Evolutionary conservation across 345 rosid species (phyloP), one percentile per base, ranked within the genome.

Genomic region (Eucalyptus microcorys): DNA sequence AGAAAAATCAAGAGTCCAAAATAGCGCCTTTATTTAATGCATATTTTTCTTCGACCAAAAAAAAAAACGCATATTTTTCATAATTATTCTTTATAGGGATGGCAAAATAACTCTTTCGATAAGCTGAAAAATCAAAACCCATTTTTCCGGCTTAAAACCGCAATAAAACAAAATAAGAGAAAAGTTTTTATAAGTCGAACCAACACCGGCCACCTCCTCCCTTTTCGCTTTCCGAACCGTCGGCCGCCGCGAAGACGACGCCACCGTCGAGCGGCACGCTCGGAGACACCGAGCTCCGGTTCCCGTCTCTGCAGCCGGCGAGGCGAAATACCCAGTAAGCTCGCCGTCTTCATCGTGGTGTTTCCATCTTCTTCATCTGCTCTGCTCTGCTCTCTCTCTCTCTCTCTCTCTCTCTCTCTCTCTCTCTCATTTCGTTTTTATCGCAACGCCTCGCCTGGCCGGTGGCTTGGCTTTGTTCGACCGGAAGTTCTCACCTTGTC

Each of bases 151-250:
- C 13, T 71, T 34, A 19, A 34, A 34, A 71, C 81, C 81, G 81
- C 43, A 40, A 12, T 40, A 40, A 76, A 76, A 68, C 34, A 76
- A 11, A 15, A n/a, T n/a, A 4, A n/a, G 3, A 64, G 0, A n/a
- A n/a, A 10, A 21, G 8, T 37, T 37, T 2, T 76, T 11, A 76
- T 10, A 10, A 11, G 83, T 42, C 83, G 47, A 21, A 37, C 83
- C 15, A 10, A 3, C 80, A 1, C 43, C 0, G 13, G 5, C 26
- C 43, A 17, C 43, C 2, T 34, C 1, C 4, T 4, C 4, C 34
- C 43, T 71, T 68, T 5, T 17, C 26, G 32, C 37, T 76, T 76
- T 40, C 84, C 84, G 84, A 76, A 76, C 84, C 47, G 47, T 43
- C 84, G 84, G 24, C 15, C 24, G 84, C 8, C 47, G 47, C 84